Evolutionary conservation across 805 yeast genomes (phyloP).

Genomic region (Lipomyces yamanashiensis): DNA sequence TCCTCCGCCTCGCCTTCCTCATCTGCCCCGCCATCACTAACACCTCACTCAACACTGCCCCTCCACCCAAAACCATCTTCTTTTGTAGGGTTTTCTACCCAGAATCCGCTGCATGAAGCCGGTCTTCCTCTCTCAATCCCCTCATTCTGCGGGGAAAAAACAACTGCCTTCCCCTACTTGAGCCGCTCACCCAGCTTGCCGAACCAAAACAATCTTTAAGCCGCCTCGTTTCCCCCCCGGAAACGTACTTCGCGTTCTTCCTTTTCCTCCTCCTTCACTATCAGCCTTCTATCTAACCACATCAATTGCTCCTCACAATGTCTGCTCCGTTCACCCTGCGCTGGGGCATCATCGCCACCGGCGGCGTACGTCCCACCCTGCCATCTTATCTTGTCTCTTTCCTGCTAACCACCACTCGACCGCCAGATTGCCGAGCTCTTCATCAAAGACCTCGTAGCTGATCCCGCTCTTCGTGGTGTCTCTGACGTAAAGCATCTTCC

Average conservation of each 20-base stretch:
- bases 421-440: constrained; percentile 30
- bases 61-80: too few species aligned
- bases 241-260: background rate
- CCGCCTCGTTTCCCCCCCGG: too few species aligned
- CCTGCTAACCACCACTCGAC: background rate
- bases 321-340: constrained; percentile 28
- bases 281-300: background rate
- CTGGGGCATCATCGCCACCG: constrained; percentile 42
- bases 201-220: too few species aligned
- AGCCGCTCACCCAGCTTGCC: too few species aligned
- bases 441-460: constrained; percentile 23
- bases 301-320: background rate
- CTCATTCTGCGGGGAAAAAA: too few species aligned
- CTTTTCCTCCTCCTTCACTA: background rate
- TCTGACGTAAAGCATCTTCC: constrained; percentile 39
- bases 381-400: background rate
- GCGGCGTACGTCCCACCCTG: constrained; percentile 13
- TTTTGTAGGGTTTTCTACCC: too few species aligned
- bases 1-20: too few species aligned
- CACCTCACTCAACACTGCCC: too few species aligned
- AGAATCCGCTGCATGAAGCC: too few species aligned
- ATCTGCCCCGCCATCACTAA: too few species aligned
- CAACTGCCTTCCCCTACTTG: too few species aligned
- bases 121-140: too few species aligned
- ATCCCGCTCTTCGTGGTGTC: constrained; percentile 37